A percentile compares a stretch with the other conserved stretches of the same genome.
Evolutionary conservation across 2,329 filamentous ascomycete species (phyloP).

Genomic region (Clonostachys solani): DNA sequence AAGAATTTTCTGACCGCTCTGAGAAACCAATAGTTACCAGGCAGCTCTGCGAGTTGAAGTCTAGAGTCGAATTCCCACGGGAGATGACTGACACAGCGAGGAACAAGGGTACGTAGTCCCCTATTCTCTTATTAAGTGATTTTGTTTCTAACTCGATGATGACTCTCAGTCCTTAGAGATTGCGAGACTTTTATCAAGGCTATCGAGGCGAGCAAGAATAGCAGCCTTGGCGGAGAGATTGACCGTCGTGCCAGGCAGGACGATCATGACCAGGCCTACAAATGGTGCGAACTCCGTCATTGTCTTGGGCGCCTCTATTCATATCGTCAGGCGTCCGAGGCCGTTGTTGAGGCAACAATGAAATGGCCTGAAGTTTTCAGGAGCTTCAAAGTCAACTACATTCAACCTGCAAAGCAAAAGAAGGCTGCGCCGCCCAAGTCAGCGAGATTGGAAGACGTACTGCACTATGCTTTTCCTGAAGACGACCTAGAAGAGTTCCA

Average conservation of each 20-base stretch:
- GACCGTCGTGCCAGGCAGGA: constrained; percentile 2
- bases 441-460: constrained; percentile 1
- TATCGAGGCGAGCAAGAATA: not conserved
- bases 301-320: constrained; percentile 14
- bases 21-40: not conserved
- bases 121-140: no score
- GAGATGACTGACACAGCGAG: no score
- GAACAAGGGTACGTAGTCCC: no score
- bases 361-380: constrained; percentile 16
- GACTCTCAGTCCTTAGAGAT: constrained; percentile 5
- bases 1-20: not conserved
- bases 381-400: constrained; percentile 11
- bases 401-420: constrained; percentile 10
- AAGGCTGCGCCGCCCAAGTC: constrained; percentile 1
- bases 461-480: not conserved
- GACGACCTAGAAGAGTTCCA: not conserved
- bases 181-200: constrained; percentile 10
- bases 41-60: not conserved
- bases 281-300: constrained; percentile 14
- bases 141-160: no score
- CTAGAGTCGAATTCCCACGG: not conserved
- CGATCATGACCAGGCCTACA: constrained; percentile 1
- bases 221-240: constrained; percentile 1
- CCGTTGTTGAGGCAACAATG: constrained; percentile 4
- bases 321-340: constrained; percentile 10